Percentiles rank a stretch among this genome's conserved stretches.
Evolutionary conservation across 768 basidiomycete genomes (phyloP).

Genomic region (Xerocomus spinulosus): DNA sequence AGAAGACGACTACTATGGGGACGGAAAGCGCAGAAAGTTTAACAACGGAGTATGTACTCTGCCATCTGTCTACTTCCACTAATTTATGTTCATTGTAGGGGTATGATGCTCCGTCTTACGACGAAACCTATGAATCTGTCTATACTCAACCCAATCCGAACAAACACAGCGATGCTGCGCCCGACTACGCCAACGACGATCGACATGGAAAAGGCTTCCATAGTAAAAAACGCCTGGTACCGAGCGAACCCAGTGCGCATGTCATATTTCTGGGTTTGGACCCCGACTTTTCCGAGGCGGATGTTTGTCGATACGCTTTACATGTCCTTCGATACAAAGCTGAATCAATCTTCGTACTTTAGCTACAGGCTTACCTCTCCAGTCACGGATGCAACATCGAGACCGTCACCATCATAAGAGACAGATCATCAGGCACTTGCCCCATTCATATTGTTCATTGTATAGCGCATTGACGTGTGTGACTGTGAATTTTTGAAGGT

Average conservation of each 20-base stretch:
- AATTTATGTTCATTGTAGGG: slow-evolving; percentile 35
- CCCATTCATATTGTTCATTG: slow-evolving; percentile 65
- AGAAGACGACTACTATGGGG: slow-evolving; percentile 66
- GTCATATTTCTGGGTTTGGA: slow-evolving; percentile 95
- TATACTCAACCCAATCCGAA: slow-evolving; percentile 28
- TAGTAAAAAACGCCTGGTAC: slow-evolving; percentile 71
- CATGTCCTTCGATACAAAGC: slow-evolving; percentile 34
- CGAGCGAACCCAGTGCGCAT: slow-evolving; percentile 85
- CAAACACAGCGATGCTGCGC: slow-evolving; percentile 32
- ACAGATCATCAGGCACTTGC: slow-evolving; percentile 94
- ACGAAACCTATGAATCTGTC: slow-evolving; percentile 40
- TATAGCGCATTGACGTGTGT: slow-evolving; percentile 71
- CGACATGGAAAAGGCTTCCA: slow-evolving; percentile 38
- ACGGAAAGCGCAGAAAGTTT: slow-evolving; percentile 75
- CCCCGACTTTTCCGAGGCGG: slow-evolving; percentile 87
- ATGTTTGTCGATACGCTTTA: slow-evolving; percentile 58
- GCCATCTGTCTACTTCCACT: not conserved
- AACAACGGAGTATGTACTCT: slow-evolving; percentile 61
- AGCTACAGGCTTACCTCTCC: slow-evolving; percentile 78
- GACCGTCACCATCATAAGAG: slow-evolving; percentile 93
- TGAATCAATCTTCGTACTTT: slow-evolving; percentile 34
- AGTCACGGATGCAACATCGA: slow-evolving; percentile 72
- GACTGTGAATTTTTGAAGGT: slow-evolving; percentile 73
- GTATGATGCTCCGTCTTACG: slow-evolving; percentile 49
- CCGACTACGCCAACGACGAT: slow-evolving; percentile 52